Evolutionary conservation across 2,329 filamentous ascomycete genomes (phyloP), one percentile per base, ranked within the genome.

Genomic region (Botrytis fabae): DNA sequence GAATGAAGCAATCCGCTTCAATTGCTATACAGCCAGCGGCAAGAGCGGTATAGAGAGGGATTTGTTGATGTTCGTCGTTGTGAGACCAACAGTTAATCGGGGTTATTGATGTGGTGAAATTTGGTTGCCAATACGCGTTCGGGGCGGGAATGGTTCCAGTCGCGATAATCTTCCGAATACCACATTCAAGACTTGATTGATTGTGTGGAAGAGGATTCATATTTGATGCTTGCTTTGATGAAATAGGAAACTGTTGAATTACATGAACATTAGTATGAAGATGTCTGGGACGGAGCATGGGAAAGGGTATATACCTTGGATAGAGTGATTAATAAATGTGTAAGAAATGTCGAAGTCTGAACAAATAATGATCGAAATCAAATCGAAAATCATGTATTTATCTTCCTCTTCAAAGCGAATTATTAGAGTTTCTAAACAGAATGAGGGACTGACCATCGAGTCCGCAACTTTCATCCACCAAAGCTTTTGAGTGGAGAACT

Each of bases 51-150:
- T 84, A 85, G 62, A 85, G 83, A 42, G 84, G 84, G 0, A 84
- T 78, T 57, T 82, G 80, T 73, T 83, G 81, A 82, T 84, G 85
- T 78, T 90, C 90, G 76, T 90, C 88, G 78, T 90, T 91, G 79
- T 89, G 85, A 38, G 83, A 86, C 70, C 70, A 72, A 25, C 63
- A 60, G 10, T 40, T 72, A n/a, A 72, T 62, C 20, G 70, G 70
- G 32, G 9, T 60, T 40, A 72, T 72, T 25, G 63, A 66, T n/a
- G 51, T 61, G 18, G 70, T 72, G 42, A 72, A 72, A 20, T 40
- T 65, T 20, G 70, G 63, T 16, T 44, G 40, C 70, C 70, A 72
- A 51, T 42, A 68, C 22, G 48, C 22, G 32, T 48, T 14, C 16
- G 48, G 35, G 48, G 48, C 9, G 9, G 63, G 28, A 12, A 18